Conservation (phyloP, 495 filamentous ascomycete genomes). For the Aspergillus sclerotioniger region DNA sequence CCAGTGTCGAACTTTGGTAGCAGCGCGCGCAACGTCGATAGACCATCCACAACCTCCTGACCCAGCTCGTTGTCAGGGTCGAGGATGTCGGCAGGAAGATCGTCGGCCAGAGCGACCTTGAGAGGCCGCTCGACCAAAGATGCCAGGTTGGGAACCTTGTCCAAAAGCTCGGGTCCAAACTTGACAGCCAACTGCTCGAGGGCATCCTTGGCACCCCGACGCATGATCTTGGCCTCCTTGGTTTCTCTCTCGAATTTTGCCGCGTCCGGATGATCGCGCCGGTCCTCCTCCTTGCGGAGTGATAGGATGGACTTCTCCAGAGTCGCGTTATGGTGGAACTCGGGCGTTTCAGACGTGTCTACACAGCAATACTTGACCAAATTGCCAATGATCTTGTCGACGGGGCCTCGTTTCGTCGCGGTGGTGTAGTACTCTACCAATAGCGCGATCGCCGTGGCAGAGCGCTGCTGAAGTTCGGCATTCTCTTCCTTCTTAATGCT, state of each 20-base stretch:
- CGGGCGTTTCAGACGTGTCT: constrained; percentile 94
- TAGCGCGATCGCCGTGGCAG: constrained; percentile 74
- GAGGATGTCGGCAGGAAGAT: constrained; percentile 66
- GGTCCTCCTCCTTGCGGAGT: constrained; percentile 93
- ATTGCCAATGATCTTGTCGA: constrained; percentile 92
- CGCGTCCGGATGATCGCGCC: constrained; percentile 86
- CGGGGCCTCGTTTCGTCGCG: constrained; percentile 70
- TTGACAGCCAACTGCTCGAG: constrained; percentile 79
- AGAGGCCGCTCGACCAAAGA: constrained; percentile 78
- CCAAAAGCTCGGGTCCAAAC: constrained; percentile 74
- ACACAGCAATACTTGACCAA: constrained; percentile 95
- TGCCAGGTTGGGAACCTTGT: constrained; percentile 75
- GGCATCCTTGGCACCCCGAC: constrained; percentile 90
- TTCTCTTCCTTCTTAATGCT: constrained; percentile 96
- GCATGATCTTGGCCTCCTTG: constrained; percentile 79
- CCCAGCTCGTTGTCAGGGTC: constrained; percentile 70
- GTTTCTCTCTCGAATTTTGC: constrained; percentile 84
- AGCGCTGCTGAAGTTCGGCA: constrained; percentile 81
- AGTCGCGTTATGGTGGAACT: constrained; percentile 74
- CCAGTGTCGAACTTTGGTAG: constrained; percentile 75
- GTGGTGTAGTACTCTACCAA: constrained; percentile 84
- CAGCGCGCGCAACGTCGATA: constrained; percentile 89
- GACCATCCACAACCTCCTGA: constrained; percentile 87
- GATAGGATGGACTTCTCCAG: constrained; percentile 81
- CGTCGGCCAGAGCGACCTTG: constrained; percentile 66